phyloP scores from a whole-genome alignment of 2,329 filamentous ascomycete species.

The Hypoxylon sp. region DNA sequence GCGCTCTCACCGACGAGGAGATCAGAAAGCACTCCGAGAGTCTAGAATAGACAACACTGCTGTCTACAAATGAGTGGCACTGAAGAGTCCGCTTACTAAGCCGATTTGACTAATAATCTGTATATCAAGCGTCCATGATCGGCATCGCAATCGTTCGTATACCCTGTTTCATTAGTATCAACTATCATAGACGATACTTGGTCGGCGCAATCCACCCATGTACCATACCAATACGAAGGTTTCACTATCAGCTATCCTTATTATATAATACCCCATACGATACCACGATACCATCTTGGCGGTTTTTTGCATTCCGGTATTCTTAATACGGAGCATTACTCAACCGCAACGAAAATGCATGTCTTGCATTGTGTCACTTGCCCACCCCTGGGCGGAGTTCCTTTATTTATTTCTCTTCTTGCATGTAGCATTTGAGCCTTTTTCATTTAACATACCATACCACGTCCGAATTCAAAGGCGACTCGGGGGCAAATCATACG shows the following conservation, averaged over 20 bases:
- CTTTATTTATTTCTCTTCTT: constrained; percentile 37
- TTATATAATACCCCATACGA: constrained; percentile 51
- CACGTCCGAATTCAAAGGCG: constrained; percentile 17
- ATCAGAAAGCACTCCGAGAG: constrained; percentile 71
- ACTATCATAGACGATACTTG: constrained; percentile 46
- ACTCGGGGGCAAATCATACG: constrained; percentile 12
- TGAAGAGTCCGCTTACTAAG: constrained; percentile 9
- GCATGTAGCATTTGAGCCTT: constrained; percentile 36
- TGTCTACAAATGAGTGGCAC: constrained; percentile 3
- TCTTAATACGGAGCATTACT: constrained; percentile 1
- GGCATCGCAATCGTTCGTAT: constrained; percentile 33
- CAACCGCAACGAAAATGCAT: constrained; percentile 30
- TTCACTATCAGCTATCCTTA: constrained; percentile 34
- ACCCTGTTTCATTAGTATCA: constrained; percentile 44
- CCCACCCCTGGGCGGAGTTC: constrained; percentile 19
- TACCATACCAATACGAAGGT: constrained; percentile 43
- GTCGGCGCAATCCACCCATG: constrained; percentile 41
- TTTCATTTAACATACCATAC: constrained; percentile 8
- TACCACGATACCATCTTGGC: constrained; percentile 40
- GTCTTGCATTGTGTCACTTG: constrained; percentile 30
- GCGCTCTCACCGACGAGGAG: constrained; percentile 81
- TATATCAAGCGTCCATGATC: constrained; percentile 46
- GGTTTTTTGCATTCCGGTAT: constrained; percentile 5
- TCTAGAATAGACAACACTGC: constrained; percentile 58
- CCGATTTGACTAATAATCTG: constrained; percentile 40